These are phyloP conservation scores for Vigna hirtella DNA, from an alignment of 306 rosid genomes.

Conservation along the genomic window DNA sequence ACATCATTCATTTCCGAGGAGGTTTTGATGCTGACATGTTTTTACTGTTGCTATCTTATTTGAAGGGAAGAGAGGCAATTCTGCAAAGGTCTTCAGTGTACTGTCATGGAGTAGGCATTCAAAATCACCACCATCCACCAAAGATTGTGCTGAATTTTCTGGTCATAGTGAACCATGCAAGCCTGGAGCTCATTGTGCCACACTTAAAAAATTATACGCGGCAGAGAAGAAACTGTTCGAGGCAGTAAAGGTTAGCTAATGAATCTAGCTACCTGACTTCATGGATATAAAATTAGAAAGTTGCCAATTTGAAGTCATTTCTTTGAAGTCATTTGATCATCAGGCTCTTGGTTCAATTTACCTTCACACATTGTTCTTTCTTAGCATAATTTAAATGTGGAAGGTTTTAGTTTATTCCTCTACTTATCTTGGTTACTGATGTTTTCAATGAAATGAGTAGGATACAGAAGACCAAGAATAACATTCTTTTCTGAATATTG, in stretches of 20 bases:
- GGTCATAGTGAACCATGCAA: slow-evolving; percentile 77
- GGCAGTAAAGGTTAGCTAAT: slow-evolving; percentile 74
- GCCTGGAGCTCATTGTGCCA: slow-evolving; percentile 94
- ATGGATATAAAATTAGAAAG: not conserved
- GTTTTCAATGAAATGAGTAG: too few species aligned
- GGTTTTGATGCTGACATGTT: not conserved
- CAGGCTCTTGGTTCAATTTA: too few species aligned
- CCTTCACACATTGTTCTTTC: too few species aligned
- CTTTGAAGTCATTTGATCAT: too few species aligned
- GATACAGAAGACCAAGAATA: too few species aligned
- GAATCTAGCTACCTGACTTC: slow-evolving; percentile 12
- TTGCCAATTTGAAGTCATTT: not conserved
- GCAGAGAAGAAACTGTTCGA: slow-evolving; percentile 80
- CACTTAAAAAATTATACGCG: slow-evolving; percentile 71
- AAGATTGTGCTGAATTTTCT: slow-evolving; percentile 54
- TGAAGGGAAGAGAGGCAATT: slow-evolving; percentile 73
- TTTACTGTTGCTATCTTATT: slow-evolving; percentile 34
- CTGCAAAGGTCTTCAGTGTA: slow-evolving; percentile 88
- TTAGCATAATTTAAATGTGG: too few species aligned
- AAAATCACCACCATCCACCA: slow-evolving; percentile 63
- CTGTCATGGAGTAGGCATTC: slow-evolving; percentile 81
- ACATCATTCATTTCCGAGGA: slow-evolving; percentile 22
- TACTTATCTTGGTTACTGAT: too few species aligned
- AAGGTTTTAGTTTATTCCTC: too few species aligned
- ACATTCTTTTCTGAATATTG: too few species aligned